A percentile compares a stretch with the other conserved stretches of the same genome.
phyloP scores from a whole-genome alignment of 257 asterid genomes.

The Lantana camara region DNA sequence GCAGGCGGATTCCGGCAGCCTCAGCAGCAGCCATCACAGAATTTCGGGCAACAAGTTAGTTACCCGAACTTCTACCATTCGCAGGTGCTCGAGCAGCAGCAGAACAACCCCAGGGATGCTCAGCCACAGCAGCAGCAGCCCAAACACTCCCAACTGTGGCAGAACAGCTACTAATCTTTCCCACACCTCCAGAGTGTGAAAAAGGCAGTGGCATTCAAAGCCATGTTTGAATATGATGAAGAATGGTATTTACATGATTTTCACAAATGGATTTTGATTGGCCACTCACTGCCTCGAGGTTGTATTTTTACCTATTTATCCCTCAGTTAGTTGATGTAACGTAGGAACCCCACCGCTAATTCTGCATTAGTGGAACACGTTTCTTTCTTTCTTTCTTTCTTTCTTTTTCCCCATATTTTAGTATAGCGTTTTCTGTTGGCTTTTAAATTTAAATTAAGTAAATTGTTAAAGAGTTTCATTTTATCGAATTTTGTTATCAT shows the following conservation, averaged over 20 bases:
- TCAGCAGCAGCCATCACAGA: slow-evolving; percentile 88
- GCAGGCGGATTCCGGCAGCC: slow-evolving; percentile 81
- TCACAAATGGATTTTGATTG: slow-evolving; percentile 32
- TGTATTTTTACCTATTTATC: slow-evolving; percentile 27
- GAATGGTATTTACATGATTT: slow-evolving; percentile 6
- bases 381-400: background rate
- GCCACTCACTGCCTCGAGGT: slow-evolving; percentile 36
- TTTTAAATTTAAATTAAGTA: background rate
- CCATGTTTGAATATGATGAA: slow-evolving; percentile 17
- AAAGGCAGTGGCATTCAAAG: slow-evolving; percentile 40
- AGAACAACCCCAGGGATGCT: slow-evolving; percentile 66
- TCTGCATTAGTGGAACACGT: slow-evolving; percentile 32
- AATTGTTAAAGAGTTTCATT: background rate
- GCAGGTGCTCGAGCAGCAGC: slow-evolving; percentile 69
- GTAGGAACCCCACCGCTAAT: slow-evolving; percentile 36
- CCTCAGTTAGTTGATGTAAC: slow-evolving; percentile 35
- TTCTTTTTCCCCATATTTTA: background rate
- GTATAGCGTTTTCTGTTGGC: background rate
- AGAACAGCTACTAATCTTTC: slow-evolving; percentile 64
- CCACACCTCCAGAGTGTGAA: slow-evolving; percentile 34
- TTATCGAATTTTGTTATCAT: no score
- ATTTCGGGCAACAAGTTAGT: slow-evolving; percentile 59
- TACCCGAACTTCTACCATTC: slow-evolving; percentile 81
- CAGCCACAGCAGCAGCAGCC: slow-evolving; percentile 65
- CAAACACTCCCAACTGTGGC: slow-evolving; percentile 86